Evolutionary conservation across 352 stramenopile species (phyloP), one percentile per base, ranked within the genome.

Genomic region (Globisporangium paddicum): DNA sequence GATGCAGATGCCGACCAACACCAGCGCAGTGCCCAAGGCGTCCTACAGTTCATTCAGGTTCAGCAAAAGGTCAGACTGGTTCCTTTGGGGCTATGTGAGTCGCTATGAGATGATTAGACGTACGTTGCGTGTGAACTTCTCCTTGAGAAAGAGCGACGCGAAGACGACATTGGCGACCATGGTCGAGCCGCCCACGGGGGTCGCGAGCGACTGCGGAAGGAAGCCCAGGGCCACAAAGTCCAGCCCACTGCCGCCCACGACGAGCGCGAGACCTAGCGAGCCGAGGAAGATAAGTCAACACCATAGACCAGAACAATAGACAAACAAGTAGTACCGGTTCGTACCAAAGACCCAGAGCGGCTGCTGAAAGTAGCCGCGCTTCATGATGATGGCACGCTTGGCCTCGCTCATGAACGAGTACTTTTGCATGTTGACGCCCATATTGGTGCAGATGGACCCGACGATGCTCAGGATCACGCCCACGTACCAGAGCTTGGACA

Each of bases 361-460:
- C 62, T 96, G 85, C 1, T 61, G 66, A 21, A 80, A 66, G 75
- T 94, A 96, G n/a, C 64, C 42, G n/a, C 86, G 85, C 41, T 93
- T 92, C 55, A 63, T 45, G 23, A 61, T 79, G 37, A 80, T 53
- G 34, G 57, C 71, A 44, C 69, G 79, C 59, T 87, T 90, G 48
- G 78, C 71, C 60, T 95, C 86, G 40, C 73, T 72, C 75, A 96
- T 92, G 72, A 96, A 93, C 47, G 81, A 93, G 62, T 90, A 93
- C 60, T 96, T 96, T 72, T 96, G 85, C 57, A 93, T 63, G 58
- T 96, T 96, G 16, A 93, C 81, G 48, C 86, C 86, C 58, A 96
- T 81, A 68, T 96, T 93, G 65, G 80, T 90, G 63, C 67, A 68
- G 28, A 93, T 57, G 14, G 82, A 93, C 35, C 75, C 79, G 34